Conservation (phyloP, 2,329 filamentous ascomycete species). For the Bipolaris gigantea region DNA sequence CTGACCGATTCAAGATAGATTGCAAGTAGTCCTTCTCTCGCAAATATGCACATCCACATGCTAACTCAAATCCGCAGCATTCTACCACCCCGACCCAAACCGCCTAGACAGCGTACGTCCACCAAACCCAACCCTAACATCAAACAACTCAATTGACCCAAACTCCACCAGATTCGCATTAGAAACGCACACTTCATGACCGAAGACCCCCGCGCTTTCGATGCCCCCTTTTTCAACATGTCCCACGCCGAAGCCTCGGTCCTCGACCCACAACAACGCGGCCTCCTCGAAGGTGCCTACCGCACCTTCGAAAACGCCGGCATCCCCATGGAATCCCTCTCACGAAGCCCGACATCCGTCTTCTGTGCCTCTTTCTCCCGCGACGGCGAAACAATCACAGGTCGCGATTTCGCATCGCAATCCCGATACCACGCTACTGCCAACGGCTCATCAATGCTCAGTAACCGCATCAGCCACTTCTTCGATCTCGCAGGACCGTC, state of each 20-base stretch:
- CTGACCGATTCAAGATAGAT: conserved; percentile 18
- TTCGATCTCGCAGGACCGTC: conserved; percentile 25
- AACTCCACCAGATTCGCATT: not conserved
- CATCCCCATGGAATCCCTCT: conserved; percentile 8
- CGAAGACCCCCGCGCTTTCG: not conserved
- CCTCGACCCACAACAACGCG: conserved; percentile 28
- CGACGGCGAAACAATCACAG: conserved; percentile 5
- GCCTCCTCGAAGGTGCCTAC: conserved; percentile 26
- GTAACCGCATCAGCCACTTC: conserved; percentile 23
- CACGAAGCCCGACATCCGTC: conserved; percentile 15
- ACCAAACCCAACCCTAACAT: not conserved
- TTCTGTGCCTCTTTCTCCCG: conserved; percentile 10
- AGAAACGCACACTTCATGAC: not conserved
- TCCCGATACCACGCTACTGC: conserved; percentile 15
- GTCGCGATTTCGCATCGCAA: conserved; percentile 5
- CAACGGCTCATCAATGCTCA: conserved; percentile 25
- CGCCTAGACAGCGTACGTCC: conserved; percentile 7
- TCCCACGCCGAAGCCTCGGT: not conserved
- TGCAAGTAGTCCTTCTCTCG: not conserved
- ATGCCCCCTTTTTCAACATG: not conserved
- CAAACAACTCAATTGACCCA: not conserved
- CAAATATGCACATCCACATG: not conserved
- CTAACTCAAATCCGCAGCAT: not conserved
- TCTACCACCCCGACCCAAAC: conserved; percentile 9
- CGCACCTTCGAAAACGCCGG: conserved; percentile 27